A percentile compares a stretch with the other conserved stretches of the same genome.
phyloP scores from a whole-genome alignment of 176 grass and related monocot species.

The Cymbopogon citratus region DNA sequence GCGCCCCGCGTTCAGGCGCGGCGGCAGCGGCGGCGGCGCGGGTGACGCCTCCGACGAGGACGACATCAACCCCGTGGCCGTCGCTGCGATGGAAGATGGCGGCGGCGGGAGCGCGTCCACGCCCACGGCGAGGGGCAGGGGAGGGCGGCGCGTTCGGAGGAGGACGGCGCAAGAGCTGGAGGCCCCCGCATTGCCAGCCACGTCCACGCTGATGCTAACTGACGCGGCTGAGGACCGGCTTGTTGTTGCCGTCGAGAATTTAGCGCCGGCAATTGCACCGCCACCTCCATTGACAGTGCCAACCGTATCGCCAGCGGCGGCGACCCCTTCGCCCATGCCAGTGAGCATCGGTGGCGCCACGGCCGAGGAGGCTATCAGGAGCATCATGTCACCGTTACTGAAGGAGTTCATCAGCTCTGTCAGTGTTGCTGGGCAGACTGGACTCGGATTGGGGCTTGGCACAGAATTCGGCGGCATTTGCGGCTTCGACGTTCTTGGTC shows the following conservation, averaged over 20 bases:
- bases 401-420: slow-evolving; percentile 66
- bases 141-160: slow-evolving; percentile 48
- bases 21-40: slow-evolving; percentile 17
- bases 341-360: slow-evolving; percentile 1
- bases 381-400: slow-evolving; percentile 60
- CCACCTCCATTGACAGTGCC: neutral
- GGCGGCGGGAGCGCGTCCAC: neutral
- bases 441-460: slow-evolving; percentile 32
- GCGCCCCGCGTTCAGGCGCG: slow-evolving; percentile 57
- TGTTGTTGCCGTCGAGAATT: slow-evolving; percentile 32
- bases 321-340: neutral
- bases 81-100: slow-evolving; percentile 8
- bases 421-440: slow-evolving; percentile 28
- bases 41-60: slow-evolving; percentile 69
- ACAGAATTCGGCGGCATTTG: slow-evolving; percentile 22
- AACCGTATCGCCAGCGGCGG: neutral
- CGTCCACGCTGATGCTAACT: neutral
- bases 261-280: slow-evolving; percentile 6
- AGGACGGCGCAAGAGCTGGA: slow-evolving; percentile 38
- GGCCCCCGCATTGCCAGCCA: slow-evolving; percentile 10
- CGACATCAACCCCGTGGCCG: slow-evolving; percentile 38
- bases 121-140: slow-evolving; percentile 33
- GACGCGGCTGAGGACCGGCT: slow-evolving; percentile 9
- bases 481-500: slow-evolving; percentile 23
- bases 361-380: slow-evolving; percentile 55